phyloP scores from a whole-genome alignment of 1,284 basidiomycete species.

The Marasmius sp. region DNA sequence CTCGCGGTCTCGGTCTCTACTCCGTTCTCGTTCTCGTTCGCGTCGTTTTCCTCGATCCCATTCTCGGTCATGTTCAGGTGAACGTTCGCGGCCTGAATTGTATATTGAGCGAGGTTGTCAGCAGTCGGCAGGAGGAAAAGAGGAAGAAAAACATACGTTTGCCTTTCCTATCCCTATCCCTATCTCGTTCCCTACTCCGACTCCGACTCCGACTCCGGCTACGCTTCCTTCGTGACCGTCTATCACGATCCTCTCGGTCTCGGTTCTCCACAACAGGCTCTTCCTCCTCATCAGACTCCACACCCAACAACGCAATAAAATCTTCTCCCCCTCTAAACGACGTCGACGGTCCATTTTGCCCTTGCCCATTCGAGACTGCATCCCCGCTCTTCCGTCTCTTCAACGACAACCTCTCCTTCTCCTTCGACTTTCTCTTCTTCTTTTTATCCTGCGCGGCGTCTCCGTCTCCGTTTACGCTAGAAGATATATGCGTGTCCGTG shows the following conservation, averaged over 20 bases:
- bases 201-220: not conserved
- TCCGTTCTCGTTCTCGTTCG: slow-evolving; percentile 24
- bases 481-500: no score
- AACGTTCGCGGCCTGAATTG: slow-evolving; percentile 15
- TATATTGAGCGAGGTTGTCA: not conserved
- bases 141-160: slow-evolving; percentile 1
- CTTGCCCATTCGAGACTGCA: not conserved
- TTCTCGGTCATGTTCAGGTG: slow-evolving; percentile 32
- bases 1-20: slow-evolving; percentile 44
- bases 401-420: not conserved
- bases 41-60: slow-evolving; percentile 41
- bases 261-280: not conserved
- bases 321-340: slow-evolving; percentile 7
- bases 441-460: not conserved
- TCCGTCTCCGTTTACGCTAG: not conserved
- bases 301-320: slow-evolving; percentile 8
- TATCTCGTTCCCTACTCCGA: slow-evolving; percentile 1
- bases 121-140: not conserved
- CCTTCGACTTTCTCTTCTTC: not conserved
- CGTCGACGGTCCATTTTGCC: no score
- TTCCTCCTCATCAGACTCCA: slow-evolving; percentile 4
- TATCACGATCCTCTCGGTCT: not conserved
- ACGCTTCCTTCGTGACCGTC: slow-evolving; percentile 1
- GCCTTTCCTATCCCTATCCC: slow-evolving; percentile 1
- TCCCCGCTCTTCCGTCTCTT: not conserved